Evolutionary conservation across 768 basidiomycete species (phyloP).

Genomic region (Crucibulum laeve): DNA sequence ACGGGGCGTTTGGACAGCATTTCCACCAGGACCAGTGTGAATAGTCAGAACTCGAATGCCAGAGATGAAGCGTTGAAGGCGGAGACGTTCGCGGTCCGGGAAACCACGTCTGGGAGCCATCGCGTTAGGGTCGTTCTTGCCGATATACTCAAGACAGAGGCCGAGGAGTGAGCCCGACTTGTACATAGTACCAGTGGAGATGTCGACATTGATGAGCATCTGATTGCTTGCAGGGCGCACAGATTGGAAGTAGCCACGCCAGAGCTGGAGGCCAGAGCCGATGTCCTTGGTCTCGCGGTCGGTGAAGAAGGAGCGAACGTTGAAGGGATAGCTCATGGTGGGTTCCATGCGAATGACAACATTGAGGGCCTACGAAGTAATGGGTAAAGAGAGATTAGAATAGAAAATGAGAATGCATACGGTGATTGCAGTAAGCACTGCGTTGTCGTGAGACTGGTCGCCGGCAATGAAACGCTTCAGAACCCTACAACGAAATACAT

Average conservation of each 20-base stretch:
- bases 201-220: slow-evolving; percentile 77
- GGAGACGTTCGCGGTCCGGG: slow-evolving; percentile 51
- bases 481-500: slow-evolving; percentile 35
- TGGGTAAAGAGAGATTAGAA: background rate
- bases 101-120: slow-evolving; percentile 34
- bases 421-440: slow-evolving; percentile 59
- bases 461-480: slow-evolving; percentile 60
- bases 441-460: slow-evolving; percentile 63
- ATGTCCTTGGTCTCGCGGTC: slow-evolving; percentile 49
- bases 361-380: slow-evolving; percentile 54
- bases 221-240: slow-evolving; percentile 63
- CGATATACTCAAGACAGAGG: slow-evolving; percentile 54
- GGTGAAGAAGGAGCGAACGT: slow-evolving; percentile 75
- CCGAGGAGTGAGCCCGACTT: slow-evolving; percentile 55
- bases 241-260: slow-evolving; percentile 83
- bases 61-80: slow-evolving; percentile 34
- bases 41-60: slow-evolving; percentile 26
- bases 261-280: slow-evolving; percentile 62
- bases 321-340: slow-evolving; percentile 65
- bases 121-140: slow-evolving; percentile 15
- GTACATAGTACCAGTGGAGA: slow-evolving; percentile 78
- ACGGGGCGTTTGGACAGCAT: slow-evolving; percentile 36
- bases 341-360: slow-evolving; percentile 82
- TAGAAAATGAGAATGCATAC: slow-evolving; percentile 26
- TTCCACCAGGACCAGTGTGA: slow-evolving; percentile 22